Evolutionary conservation across 2,329 filamentous ascomycete species (phyloP).

Genomic region (Zalaria sp.): DNA sequence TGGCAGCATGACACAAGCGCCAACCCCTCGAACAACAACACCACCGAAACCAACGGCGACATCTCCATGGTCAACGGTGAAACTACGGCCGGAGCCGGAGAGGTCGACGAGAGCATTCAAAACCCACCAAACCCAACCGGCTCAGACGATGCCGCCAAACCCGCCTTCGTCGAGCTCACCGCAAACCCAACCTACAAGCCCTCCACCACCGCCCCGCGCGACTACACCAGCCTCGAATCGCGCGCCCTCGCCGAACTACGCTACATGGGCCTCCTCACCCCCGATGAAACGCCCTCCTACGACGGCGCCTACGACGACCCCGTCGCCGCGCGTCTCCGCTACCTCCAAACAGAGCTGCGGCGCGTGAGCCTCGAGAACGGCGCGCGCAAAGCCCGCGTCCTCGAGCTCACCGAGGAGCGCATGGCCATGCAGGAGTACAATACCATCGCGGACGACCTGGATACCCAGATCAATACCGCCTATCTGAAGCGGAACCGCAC

Average conservation of each 20-base stretch:
- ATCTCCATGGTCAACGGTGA: conserved; percentile 27
- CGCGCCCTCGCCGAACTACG: conserved; percentile 82
- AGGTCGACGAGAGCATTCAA: conserved; percentile 15
- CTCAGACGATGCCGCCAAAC: conserved; percentile 28
- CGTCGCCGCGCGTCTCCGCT: conserved; percentile 75
- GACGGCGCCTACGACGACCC: conserved; percentile 88
- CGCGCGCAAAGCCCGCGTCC: conserved; percentile 72
- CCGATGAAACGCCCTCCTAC: conserved; percentile 54
- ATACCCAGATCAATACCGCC: conserved; percentile 84
- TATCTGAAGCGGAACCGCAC: conserved; percentile 93
- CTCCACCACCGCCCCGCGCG: conserved; percentile 66
- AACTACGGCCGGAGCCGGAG: conserved; percentile 19
- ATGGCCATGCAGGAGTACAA: conserved; percentile 96
- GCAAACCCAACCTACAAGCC: conserved; percentile 28
- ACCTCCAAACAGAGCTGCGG: conserved; percentile 69
- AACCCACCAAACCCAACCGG: conserved; percentile 14
- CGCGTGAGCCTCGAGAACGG: conserved; percentile 80
- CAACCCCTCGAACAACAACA: conserved; percentile 8
- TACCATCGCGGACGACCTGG: conserved; percentile 91
- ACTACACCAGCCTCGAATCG: conserved; percentile 78
- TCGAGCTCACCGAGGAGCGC: conserved; percentile 77
- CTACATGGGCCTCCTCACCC: conserved; percentile 66
- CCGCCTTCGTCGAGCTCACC: conserved; percentile 14
- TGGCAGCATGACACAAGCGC: conserved; percentile 40
- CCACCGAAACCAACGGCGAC: conserved; percentile 27